Evolutionary conservation across 2,329 filamentous ascomycete genomes (phyloP).

Genomic region (Ophiocordyceps unilateralis): DNA sequence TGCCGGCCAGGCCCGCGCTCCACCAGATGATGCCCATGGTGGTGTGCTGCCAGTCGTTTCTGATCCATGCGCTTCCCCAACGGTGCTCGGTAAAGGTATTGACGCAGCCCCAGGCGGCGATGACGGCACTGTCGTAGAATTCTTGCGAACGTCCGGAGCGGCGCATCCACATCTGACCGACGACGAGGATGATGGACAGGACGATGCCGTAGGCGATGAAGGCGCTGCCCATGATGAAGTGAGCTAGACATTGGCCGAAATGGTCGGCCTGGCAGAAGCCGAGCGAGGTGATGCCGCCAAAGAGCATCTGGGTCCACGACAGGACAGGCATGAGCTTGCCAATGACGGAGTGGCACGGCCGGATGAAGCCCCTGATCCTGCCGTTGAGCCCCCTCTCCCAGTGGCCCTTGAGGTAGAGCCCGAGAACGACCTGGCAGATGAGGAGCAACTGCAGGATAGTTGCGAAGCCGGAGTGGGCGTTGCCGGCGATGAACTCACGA

Average conservation of each 20-base stretch:
- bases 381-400: constrained; percentile 71
- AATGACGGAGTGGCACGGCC: constrained; percentile 59
- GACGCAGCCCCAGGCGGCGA: constrained; percentile 88
- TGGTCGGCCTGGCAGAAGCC: constrained; percentile 92
- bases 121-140: constrained; percentile 86
- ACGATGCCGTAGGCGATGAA: constrained; percentile 90
- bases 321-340: constrained; percentile 79
- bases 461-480: constrained; percentile 70
- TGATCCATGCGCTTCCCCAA: constrained; percentile 79
- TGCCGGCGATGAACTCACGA: constrained; percentile 58
- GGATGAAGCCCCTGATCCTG: constrained; percentile 54
- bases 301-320: constrained; percentile 86
- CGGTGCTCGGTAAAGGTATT: constrained; percentile 97
- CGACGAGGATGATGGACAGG: constrained; percentile 69
- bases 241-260: constrained; percentile 77
- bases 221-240: constrained; percentile 97
- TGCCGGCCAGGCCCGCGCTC: constrained; percentile 75
- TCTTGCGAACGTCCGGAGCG: constrained; percentile 78
- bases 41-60: constrained; percentile 92
- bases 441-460: constrained; percentile 67
- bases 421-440: constrained; percentile 58
- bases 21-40: constrained; percentile 99
- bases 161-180: constrained; percentile 75
- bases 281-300: constrained; percentile 80
- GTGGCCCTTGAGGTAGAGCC: constrained; percentile 78